Percentiles rank a stretch among this genome's conserved stretches.
Evolutionary conservation across 495 filamentous ascomycete species (phyloP).

Genomic region (Cladorrhinum samala): DNA sequence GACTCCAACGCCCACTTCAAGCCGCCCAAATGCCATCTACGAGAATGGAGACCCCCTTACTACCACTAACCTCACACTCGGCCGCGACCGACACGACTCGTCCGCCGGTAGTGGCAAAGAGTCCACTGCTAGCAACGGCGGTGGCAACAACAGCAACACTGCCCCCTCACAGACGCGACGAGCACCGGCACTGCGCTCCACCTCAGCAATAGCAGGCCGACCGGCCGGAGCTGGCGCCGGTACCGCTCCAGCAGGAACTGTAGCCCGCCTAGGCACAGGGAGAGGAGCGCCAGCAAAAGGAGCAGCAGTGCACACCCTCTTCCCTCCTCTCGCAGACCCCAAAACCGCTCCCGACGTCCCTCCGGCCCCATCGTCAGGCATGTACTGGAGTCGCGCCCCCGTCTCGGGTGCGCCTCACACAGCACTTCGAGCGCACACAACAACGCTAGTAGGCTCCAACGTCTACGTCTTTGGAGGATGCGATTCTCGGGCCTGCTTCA

Average conservation of each 20-base stretch:
- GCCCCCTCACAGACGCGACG: conserved; percentile 16
- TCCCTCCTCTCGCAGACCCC: conserved; percentile 53
- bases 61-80: conserved; percentile 2
- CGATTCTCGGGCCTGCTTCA: conserved; percentile 57
- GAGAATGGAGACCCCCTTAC: conserved; percentile 14
- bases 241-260: background rate
- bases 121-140: conserved; percentile 18
- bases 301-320: conserved; percentile 34
- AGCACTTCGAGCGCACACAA: conserved; percentile 56
- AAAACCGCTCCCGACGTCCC: conserved; percentile 51
- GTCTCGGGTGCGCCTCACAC: conserved; percentile 51
- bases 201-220: conserved; percentile 46
- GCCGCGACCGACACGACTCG: conserved; percentile 36
- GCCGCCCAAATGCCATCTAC: conserved; percentile 17
- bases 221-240: conserved; percentile 14
- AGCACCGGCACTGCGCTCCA: conserved; percentile 39
- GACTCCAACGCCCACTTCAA: conserved; percentile 25
- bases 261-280: conserved; percentile 19
- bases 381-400: conserved; percentile 61
- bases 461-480: conserved; percentile 63
- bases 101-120: conserved; percentile 34
- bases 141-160: background rate
- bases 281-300: conserved; percentile 27
- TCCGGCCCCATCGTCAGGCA: conserved; percentile 56
- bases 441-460: conserved; percentile 53